phyloP scores from a whole-genome alignment of 768 basidiomycete genomes.

The Serendipita sp. region DNA sequence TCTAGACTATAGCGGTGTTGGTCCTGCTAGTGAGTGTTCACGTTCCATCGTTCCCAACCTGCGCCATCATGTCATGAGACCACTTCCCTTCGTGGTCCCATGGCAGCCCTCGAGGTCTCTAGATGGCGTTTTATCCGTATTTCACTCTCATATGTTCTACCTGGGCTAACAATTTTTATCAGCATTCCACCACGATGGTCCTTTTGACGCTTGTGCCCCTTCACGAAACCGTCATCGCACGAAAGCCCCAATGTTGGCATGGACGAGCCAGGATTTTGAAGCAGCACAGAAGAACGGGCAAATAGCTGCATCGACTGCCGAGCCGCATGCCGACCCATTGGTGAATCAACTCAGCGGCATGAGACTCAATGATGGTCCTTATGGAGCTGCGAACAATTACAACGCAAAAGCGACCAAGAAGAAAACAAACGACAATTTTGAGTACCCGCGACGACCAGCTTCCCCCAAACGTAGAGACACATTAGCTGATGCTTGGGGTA shows the following conservation, averaged over 20 bases:
- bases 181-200: constrained; percentile 90
- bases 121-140: constrained; percentile 1
- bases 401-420: background rate
- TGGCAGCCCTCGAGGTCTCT: background rate
- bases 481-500: constrained; percentile 85
- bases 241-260: constrained; percentile 73
- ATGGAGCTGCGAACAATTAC: constrained; percentile 7
- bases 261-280: constrained; percentile 26
- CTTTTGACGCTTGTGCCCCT: constrained; percentile 82
- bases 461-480: constrained; percentile 71
- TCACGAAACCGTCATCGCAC: constrained; percentile 68
- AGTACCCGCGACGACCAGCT: constrained; percentile 19
- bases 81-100: background rate
- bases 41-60: background rate
- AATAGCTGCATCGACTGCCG: constrained; percentile 20
- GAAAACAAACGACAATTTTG: constrained; percentile 20
- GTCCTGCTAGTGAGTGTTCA: constrained; percentile 43
- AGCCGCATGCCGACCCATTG: constrained; percentile 18
- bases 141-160: constrained; percentile 12
- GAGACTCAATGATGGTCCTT: constrained; percentile 10
- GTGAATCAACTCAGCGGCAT: background rate
- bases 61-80: background rate
- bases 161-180: constrained; percentile 10
- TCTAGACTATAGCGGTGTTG: constrained; percentile 71
- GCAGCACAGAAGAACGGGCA: background rate